Percentiles rank a stretch among this genome's conserved stretches.
These are phyloP conservation scores for Sextonia rubra DNA, from an alignment of 164 flowering plant species.

Conservation along the genomic window DNA sequence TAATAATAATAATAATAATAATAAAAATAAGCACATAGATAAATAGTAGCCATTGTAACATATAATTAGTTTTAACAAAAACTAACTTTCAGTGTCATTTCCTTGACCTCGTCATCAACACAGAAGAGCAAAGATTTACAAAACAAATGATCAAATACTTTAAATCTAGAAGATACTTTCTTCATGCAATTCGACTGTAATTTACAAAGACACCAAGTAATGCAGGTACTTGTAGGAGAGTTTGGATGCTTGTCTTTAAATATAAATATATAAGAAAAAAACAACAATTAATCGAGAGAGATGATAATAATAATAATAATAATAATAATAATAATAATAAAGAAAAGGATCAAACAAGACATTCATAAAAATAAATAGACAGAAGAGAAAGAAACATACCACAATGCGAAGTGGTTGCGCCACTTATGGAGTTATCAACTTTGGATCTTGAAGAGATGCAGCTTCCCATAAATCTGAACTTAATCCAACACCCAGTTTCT, in stretches of 20 bases:
- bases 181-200: not conserved
- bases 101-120: too few relatives aligned
- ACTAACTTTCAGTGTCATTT: not conserved
- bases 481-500: slow-evolving; percentile 62
- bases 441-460: slow-evolving; percentile 83
- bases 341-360: not conserved
- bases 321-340: not conserved
- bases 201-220: not conserved
- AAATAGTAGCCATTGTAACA: not conserved
- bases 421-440: slow-evolving; percentile 69
- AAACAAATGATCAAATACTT: not conserved
- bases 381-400: slow-evolving; percentile 31
- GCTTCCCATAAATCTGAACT: slow-evolving; percentile 48
- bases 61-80: not conserved
- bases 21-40: too few relatives aligned
- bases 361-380: not conserved
- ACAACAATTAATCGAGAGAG: not conserved
- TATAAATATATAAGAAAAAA: not conserved
- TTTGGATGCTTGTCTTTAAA: not conserved
- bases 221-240: not conserved
- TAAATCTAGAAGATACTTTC: not conserved
- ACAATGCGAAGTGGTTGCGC: slow-evolving; percentile 33
- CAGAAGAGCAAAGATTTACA: too few relatives aligned
- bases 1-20: too few relatives aligned
- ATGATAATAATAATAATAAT: not conserved